phyloP scores from a whole-genome alignment of 306 rosid genomes.

The Urtica urens region DNA sequence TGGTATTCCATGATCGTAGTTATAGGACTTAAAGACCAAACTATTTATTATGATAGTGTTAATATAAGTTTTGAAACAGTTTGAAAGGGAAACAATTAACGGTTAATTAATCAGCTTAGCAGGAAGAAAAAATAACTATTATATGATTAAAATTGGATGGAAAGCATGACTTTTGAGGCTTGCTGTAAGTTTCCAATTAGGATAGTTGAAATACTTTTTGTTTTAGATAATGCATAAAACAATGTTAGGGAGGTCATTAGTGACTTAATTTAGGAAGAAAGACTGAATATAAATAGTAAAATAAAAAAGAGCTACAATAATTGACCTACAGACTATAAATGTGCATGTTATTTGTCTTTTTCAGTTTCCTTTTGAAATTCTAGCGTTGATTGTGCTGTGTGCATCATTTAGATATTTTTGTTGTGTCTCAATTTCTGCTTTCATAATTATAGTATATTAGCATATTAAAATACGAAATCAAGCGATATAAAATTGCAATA shows the following conservation, averaged over 20 bases:
- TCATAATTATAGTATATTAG: neutral
- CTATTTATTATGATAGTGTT: neutral
- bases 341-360: conserved; percentile 9
- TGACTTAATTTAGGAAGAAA: too few relatives aligned
- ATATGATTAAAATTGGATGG: conserved; percentile 1
- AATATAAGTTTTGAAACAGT: neutral
- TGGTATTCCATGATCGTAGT: too few relatives aligned
- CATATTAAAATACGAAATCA: neutral
- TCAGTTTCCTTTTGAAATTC: conserved; percentile 6
- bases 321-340: conserved; percentile 2
- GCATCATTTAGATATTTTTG: neutral
- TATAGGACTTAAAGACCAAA: neutral
- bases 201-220: neutral
- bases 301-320: neutral
- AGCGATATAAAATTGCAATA: neutral
- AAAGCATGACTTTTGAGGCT: conserved; percentile 10
- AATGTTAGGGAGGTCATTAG: neutral
- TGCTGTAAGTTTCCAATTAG: conserved; percentile 2
- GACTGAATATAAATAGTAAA: too few relatives aligned
- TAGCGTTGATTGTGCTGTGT: conserved; percentile 12
- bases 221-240: neutral
- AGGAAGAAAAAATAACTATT: neutral
- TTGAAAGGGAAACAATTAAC: neutral
- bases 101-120: neutral
- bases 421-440: neutral